phyloP scores from a whole-genome alignment of 2,329 filamentous ascomycete species.

The Paecilomyces sp. region DNA sequence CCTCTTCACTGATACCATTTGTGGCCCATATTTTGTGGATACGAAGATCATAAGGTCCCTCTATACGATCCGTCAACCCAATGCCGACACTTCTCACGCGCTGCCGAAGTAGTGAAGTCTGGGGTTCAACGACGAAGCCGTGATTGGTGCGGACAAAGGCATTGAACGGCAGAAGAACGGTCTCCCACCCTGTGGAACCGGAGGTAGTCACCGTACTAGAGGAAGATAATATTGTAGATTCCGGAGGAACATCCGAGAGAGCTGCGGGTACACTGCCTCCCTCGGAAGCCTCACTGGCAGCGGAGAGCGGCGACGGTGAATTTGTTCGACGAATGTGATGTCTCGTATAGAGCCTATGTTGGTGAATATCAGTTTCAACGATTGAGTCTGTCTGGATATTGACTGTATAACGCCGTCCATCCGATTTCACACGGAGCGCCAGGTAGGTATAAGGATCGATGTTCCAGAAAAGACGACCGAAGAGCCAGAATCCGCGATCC shows the following conservation, averaged over 20 bases:
- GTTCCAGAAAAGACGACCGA: conserved; percentile 80
- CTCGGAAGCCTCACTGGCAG: conserved; percentile 12
- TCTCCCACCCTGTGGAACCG: conserved; percentile 84
- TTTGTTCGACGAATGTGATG: conserved; percentile 28
- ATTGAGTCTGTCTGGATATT: conserved; percentile 94
- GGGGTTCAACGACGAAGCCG: conserved; percentile 85
- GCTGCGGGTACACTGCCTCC: conserved; percentile 23
- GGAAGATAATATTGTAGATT: conserved; percentile 26
- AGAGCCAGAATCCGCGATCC: conserved; percentile 70
- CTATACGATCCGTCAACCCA: conserved; percentile 79
- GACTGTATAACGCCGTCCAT: conserved; percentile 86
- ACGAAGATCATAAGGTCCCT: conserved; percentile 79
- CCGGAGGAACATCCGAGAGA: conserved; percentile 31
- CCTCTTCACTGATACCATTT: conserved; percentile 50
- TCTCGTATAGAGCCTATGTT: conserved; percentile 68
- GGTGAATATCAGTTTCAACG: conserved; percentile 90
- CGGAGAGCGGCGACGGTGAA: conserved; percentile 8
- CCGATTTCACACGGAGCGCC: conserved; percentile 79
- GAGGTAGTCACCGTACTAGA: conserved; percentile 41
- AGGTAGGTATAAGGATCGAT: conserved; percentile 85
- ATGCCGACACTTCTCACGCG: conserved; percentile 81
- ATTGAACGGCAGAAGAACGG: conserved; percentile 80
- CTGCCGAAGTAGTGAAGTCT: conserved; percentile 79
- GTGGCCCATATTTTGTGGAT: conserved; percentile 89
- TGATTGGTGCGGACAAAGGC: conserved; percentile 95